Base-by-base conservation (phyloP, 2,329 filamentous ascomycete genomes). In the Parascedosporium putredinis region DNA sequence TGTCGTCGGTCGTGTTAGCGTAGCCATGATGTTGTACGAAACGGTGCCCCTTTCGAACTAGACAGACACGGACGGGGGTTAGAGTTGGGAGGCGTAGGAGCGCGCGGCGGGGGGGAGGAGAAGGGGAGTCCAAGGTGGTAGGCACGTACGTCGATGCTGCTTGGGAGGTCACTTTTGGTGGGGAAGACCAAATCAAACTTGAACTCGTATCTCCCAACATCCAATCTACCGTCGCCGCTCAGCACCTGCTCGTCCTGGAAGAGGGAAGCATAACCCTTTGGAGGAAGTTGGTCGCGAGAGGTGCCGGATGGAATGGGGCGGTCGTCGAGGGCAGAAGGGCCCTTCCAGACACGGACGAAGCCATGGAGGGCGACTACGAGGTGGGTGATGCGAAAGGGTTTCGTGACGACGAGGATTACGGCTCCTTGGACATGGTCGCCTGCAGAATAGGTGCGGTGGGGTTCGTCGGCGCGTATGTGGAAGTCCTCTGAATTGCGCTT, bases 21-120 rank as follows among this genome's bases (percentile, higher is more conserved):
- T 96, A 27, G 91, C 85, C 5, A 88, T 91, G 58, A 97, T 78
- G 70, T 91, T 81, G 67, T 97, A 98, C 18, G 86, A 84, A 58
- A 98, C 88, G 2, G 88, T 90, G 31, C 93, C 93, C 61, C 91
- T 83, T 67, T 97, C 93, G 65, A 98, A 98, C 89, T 97, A 65
- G 25, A 51, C 23, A 9, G 24, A 31, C n/a, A n/a, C n/a, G n/a
- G n/a, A n/a, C n/a, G n/a, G n/a, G 18, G 14, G 48, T 50, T 45
- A 50, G 48, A 3, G n/a, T n/a, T n/a, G n/a, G n/a, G n/a, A n/a
- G n/a, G n/a, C n/a, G n/a, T n/a, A n/a, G n/a, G n/a, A n/a, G n/a
- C n/a, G n/a, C n/a, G n/a, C n/a, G n/a, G n/a, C n/a, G n/a, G n/a
- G n/a, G n/a, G n/a, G n/a, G n/a, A n/a, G 5, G 36, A 36, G 29